Evolutionary conservation across 192 early-diverging fungal genomes (phyloP).

Genomic region (Podila clonocystis): DNA sequence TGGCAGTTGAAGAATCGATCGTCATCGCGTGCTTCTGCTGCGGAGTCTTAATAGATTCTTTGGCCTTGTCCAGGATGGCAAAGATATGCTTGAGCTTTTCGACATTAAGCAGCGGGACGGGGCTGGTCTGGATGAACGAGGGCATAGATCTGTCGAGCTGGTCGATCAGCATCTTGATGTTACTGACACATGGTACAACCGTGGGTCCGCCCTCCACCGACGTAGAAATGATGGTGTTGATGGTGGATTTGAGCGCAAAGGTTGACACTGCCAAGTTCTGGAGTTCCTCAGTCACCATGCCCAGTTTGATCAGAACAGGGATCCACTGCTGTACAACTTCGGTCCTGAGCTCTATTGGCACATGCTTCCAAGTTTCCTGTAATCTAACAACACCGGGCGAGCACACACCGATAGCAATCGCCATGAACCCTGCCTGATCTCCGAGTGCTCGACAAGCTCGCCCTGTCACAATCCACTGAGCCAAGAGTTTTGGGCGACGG

Average conservation of each 20-base stretch:
- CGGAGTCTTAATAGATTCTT: background rate
- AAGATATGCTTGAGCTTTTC: slow-evolving; percentile 34
- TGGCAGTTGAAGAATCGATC: slow-evolving; percentile 6
- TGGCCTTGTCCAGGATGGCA: slow-evolving; percentile 12
- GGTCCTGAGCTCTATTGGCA: slow-evolving; percentile 56
- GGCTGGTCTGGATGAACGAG: slow-evolving; percentile 32
- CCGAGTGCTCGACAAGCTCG: slow-evolving; percentile 61
- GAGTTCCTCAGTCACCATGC: slow-evolving; percentile 60
- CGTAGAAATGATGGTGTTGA: slow-evolving; percentile 15
- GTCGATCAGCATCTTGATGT: slow-evolving; percentile 66
- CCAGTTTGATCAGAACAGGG: slow-evolving; percentile 62
- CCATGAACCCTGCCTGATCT: slow-evolving; percentile 72
- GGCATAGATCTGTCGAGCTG: slow-evolving; percentile 48
- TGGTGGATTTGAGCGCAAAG: slow-evolving; percentile 16
- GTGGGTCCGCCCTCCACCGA: slow-evolving; percentile 23
- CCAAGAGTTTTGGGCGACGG: slow-evolving; percentile 62
- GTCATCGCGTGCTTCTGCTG: slow-evolving; percentile 2
- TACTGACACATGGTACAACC: slow-evolving; percentile 69
- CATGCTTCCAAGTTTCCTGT: slow-evolving; percentile 75
- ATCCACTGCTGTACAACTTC: slow-evolving; percentile 68
- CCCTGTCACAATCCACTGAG: slow-evolving; percentile 77
- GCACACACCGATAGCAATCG: slow-evolving; percentile 74
- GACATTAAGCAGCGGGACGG: slow-evolving; percentile 12
- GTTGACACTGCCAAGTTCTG: slow-evolving; percentile 32
- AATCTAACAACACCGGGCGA: slow-evolving; percentile 72